Base-by-base conservation (phyloP, 2,329 filamentous ascomycete species). In the Pyricularia pennisetigena region DNA sequence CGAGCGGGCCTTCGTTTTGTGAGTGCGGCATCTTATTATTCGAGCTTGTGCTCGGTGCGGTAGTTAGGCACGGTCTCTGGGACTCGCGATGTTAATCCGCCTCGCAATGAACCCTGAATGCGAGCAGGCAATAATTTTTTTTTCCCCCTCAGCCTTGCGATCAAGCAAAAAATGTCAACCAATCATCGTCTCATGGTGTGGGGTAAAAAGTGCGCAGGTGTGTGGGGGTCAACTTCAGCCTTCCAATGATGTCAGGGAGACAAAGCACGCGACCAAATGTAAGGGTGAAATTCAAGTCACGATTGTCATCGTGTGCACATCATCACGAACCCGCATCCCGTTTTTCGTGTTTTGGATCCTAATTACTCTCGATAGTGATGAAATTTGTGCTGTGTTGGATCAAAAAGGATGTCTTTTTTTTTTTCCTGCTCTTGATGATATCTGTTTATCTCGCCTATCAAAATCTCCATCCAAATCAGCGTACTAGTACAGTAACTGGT, bases 1-100 rank as follows among this genome's bases (percentile, higher is more conserved):
- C 84, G 72, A 90, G 79, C 68, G 88, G 91, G 69, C 83, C 80
- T 73, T 88, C 86, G 72, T 82, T 80, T 68, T 85, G 83, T 66
- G 85, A 85, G 75, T 85, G 84, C 74, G 84, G 83, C 86, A 88
- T 88, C 70, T 72, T 79, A 74, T 63, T 26, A 16, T 65, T 41
- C 30, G 63, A 35, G 63, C 23, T 28, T 16, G 16, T 26, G 59
- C 23, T 23, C n/a, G 5, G 6, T 35, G 4, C 57, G 64, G 35
- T 7, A 66, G 16, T 24, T 54, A 35, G 59, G 59, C 59, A 28
- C 24, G 12, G 59, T 16, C 14, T 62, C 23, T 28, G 26, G 23
- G 12, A 14, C 59, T 26, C 14, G 10, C 24, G 26, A 62, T 23
- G 9, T 16, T 29, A 14, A 61, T 28, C 24, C 24, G 24, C 24